These are phyloP conservation scores for Lipomyces lipofer DNA, from an alignment of 805 yeast genomes.

Conservation along the genomic window DNA sequence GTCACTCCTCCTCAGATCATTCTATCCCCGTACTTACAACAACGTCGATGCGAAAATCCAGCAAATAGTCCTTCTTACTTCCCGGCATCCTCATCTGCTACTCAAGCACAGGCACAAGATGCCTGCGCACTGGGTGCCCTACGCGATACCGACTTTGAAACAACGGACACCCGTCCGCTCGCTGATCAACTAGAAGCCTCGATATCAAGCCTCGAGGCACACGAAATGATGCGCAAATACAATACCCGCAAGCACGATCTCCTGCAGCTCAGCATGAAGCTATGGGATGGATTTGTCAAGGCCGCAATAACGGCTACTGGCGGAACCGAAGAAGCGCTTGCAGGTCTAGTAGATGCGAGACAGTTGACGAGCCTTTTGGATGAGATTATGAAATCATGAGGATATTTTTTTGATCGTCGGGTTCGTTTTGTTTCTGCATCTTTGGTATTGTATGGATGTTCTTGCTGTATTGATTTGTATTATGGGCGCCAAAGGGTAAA, in stretches of 20 bases:
- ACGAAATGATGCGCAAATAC: neutral
- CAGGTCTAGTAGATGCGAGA: neutral
- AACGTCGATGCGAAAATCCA: neutral
- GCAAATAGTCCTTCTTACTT: neutral
- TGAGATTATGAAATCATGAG: neutral
- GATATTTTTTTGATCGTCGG: no score
- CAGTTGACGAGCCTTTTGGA: neutral
- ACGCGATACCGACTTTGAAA: neutral
- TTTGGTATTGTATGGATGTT: no score
- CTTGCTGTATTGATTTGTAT: no score
- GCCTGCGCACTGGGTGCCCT: neutral
- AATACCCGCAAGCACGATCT: neutral
- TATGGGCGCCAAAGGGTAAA: no score
- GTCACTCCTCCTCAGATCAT: neutral
- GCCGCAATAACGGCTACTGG: neutral
- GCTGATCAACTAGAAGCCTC: neutral
- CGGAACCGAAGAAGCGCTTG: neutral
- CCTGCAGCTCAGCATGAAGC: neutral
- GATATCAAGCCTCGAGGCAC: neutral
- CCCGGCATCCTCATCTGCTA: neutral
- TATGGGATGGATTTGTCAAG: slow-evolving; percentile 1
- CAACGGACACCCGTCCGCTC: neutral
- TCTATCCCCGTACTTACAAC: neutral
- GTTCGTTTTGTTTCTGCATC: no score
- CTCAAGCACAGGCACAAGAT: neutral